Conservation (phyloP, 768 basidiomycete genomes). For the Guyanaporus albipodus region DNA sequence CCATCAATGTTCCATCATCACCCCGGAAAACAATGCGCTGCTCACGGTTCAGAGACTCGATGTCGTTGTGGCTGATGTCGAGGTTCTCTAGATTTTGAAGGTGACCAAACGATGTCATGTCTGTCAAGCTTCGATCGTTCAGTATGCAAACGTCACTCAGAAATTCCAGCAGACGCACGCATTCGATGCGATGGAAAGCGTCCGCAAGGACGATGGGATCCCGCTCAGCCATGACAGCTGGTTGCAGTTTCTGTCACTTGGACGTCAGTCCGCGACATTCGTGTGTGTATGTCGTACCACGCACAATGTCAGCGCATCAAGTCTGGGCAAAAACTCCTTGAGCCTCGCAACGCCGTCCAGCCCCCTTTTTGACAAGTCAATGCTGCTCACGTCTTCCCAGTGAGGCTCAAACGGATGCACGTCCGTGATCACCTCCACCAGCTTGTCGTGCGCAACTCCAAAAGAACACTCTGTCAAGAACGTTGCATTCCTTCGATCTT, state of each 20-base stretch:
- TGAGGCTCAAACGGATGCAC: constrained; percentile 91
- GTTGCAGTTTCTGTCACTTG: constrained; percentile 58
- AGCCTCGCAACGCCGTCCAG: constrained; percentile 64
- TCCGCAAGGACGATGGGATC: constrained; percentile 65
- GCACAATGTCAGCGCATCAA: constrained; percentile 75
- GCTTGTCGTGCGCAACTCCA: constrained; percentile 84
- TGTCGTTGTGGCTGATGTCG: constrained; percentile 86
- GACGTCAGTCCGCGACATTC: constrained; percentile 14
- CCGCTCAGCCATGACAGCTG: constrained; percentile 78
- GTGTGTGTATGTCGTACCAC: constrained; percentile 32
- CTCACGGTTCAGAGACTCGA: constrained; percentile 85
- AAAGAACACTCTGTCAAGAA: constrained; percentile 98
- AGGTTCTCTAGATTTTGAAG: constrained; percentile 81
- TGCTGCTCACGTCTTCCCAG: constrained; percentile 77
- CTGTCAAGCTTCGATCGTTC: constrained; percentile 60
- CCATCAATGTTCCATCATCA: constrained; percentile 4
- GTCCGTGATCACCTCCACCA: constrained; percentile 92
- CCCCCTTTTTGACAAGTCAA: constrained; percentile 65
- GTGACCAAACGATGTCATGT: constrained; percentile 85
- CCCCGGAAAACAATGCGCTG: constrained; percentile 16
- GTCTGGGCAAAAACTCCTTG: constrained; percentile 85
- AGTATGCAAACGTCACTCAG: constrained; percentile 11
- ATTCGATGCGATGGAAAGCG: constrained; percentile 74
- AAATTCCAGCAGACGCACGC: constrained; percentile 38
- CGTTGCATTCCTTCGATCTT: constrained; percentile 45